These are phyloP conservation scores for Aspergillus floridensis DNA, from an alignment of 2,329 filamentous ascomycete species.

Conservation along the genomic window DNA sequence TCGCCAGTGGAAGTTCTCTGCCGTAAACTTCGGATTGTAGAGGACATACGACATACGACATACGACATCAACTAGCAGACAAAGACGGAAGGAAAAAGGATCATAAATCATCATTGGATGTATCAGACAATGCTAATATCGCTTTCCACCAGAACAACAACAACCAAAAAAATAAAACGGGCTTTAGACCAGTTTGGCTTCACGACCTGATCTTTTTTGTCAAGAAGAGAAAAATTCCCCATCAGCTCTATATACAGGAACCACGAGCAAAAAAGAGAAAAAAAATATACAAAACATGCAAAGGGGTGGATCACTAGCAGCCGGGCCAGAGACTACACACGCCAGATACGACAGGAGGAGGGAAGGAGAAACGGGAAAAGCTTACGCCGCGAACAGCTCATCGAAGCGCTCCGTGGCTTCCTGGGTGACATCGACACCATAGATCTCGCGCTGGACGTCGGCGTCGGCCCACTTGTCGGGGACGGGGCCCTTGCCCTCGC, in stretches of 20 bases:
- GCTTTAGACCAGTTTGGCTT: background rate
- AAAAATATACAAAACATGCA: no score
- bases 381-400: conserved; percentile 21
- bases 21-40: no score
- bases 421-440: conserved; percentile 60
- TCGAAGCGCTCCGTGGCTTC: conserved; percentile 49
- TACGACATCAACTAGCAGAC: background rate
- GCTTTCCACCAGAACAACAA: background rate
- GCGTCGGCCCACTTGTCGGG: conserved; percentile 69
- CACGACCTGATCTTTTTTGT: background rate
- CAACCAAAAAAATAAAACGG: background rate
- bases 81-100: background rate
- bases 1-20: no score
- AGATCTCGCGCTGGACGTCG: conserved; percentile 66
- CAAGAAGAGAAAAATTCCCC: background rate
- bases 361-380: background rate
- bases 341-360: background rate
- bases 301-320: no score
- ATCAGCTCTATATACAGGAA: conserved; percentile 2
- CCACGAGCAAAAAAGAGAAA: no score
- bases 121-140: background rate
- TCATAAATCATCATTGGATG: background rate
- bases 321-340: background rate
- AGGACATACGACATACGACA: background rate
- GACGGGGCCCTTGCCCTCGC: conserved; percentile 47